Conservation (phyloP, 2,329 filamentous ascomycete genomes). For the Cladosporium oxysporum region DNA sequence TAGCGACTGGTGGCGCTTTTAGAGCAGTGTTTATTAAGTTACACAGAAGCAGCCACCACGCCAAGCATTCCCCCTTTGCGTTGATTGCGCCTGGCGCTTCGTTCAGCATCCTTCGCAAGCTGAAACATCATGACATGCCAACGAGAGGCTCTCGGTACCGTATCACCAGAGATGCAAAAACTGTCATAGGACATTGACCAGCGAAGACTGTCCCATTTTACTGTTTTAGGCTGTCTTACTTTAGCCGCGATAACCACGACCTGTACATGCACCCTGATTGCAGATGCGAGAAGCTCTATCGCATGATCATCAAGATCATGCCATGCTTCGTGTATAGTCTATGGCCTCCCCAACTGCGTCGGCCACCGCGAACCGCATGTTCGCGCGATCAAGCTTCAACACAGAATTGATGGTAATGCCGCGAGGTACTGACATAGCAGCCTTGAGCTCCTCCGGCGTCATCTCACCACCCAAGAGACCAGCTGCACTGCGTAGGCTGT, state of each 20-base stretch:
- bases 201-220: not conserved
- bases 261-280: not conserved
- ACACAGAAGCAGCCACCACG: not conserved
- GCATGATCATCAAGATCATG: not conserved
- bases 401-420: slow-evolving; percentile 32
- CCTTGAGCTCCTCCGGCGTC: slow-evolving; percentile 31
- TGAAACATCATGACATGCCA: not conserved
- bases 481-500: slow-evolving; percentile 27
- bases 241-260: not conserved
- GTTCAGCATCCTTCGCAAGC: not conserved
- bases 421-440: slow-evolving; percentile 30
- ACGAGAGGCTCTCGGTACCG: not conserved
- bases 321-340: slow-evolving; percentile 24
- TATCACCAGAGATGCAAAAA: not conserved
- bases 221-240: not conserved
- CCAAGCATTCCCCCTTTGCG: not conserved
- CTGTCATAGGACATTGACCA: not conserved
- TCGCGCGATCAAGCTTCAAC: slow-evolving; percentile 25
- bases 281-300: not conserved
- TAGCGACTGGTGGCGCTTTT: not conserved
- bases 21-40: not conserved
- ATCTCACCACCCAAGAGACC: slow-evolving; percentile 28
- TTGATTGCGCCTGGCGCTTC: not conserved
- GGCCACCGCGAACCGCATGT: slow-evolving; percentile 21
- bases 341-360: slow-evolving; percentile 24